Base-by-base conservation (phyloP, 2,329 filamentous ascomycete genomes). In the Exophiala spinifera region DNA sequence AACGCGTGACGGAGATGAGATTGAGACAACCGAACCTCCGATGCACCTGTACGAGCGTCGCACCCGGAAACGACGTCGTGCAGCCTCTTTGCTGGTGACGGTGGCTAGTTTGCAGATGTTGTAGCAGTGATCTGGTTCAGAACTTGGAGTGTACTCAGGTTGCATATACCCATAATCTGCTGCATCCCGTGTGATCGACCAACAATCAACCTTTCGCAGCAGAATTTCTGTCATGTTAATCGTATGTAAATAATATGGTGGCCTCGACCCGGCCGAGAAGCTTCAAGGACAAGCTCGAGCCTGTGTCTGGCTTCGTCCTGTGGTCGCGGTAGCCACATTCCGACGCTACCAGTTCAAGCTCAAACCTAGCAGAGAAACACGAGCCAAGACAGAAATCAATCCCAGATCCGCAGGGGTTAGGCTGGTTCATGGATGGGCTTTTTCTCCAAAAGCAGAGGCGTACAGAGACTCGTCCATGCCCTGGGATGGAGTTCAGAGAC, bases 1-100 rank as follows among this genome's bases (percentile, higher is more conserved):
- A 48, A 51, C 43, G 49, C 51, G 48, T 25, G 40, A 48, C 49
- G 56, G 56, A 58, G 48, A 58, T 58, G 56, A 58, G 31, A 48
- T 49, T 58, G 56, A 58, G 56, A 58, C 56, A 58, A 49, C 45
- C 45, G 54, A 53, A 17, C 11, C 25, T 34, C 39, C 49, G 17
- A 40, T 28, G 28, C 31, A 46, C 33, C 42, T 34, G 40, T 23
- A 4, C 15, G 15, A n/a, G 14, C 13, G 25, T 17, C 39, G 34
- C 46, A 49, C 36, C 17, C 17, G n/a, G 36, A 10, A 37, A 49
- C 25, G 31, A 49, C 33, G 20, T 34, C 25, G 40, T 34, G 25
- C 15, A 39, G 19, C n/a, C 23, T 15, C 14, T 44, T n/a, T 23
- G 28, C 28, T 31, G 28, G 8, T 10, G 28, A 31, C 7, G 3